phyloP scores from a whole-genome alignment of 2,329 filamentous ascomycete genomes.

The Tolypocladium ovalisporum region DNA sequence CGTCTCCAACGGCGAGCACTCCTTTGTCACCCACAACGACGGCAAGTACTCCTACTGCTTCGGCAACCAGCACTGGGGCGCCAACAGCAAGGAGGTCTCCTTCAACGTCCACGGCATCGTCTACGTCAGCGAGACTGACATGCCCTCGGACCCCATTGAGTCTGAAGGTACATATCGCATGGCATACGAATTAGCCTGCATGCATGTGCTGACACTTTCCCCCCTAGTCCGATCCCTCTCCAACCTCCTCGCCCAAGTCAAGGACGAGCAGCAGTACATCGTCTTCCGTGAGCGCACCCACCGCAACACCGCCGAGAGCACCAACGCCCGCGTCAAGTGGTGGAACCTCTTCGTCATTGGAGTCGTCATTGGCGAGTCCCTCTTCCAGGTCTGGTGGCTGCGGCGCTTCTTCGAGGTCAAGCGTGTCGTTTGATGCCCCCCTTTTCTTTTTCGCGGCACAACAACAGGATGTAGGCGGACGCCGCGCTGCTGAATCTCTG shows the following conservation, averaged over 20 bases:
- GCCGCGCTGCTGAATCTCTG: neutral
- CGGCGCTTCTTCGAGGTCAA: conserved; percentile 94
- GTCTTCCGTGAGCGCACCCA: conserved; percentile 90
- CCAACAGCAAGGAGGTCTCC: conserved; percentile 92
- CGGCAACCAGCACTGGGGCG: conserved; percentile 96
- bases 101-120: conserved; percentile 99
- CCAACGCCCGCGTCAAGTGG: conserved; percentile 96
- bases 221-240: conserved; percentile 79
- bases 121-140: conserved; percentile 84
- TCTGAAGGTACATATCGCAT: conserved; percentile 59
- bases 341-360: conserved; percentile 96
- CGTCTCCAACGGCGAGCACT: conserved; percentile 84
- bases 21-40: conserved; percentile 75
- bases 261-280: conserved; percentile 97
- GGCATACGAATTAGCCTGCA: neutral
- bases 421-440: conserved; percentile 43
- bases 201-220: neutral
- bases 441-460: neutral
- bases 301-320: conserved; percentile 97
- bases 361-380: conserved; percentile 78
- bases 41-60: conserved; percentile 96
- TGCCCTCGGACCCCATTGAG: conserved; percentile 79
- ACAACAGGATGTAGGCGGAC: neutral
- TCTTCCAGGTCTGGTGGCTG: conserved; percentile 99
- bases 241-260: conserved; percentile 81